phyloP scores from a whole-genome alignment of 2,329 filamentous ascomycete genomes.

The Dichotomopilus funicola region DNA sequence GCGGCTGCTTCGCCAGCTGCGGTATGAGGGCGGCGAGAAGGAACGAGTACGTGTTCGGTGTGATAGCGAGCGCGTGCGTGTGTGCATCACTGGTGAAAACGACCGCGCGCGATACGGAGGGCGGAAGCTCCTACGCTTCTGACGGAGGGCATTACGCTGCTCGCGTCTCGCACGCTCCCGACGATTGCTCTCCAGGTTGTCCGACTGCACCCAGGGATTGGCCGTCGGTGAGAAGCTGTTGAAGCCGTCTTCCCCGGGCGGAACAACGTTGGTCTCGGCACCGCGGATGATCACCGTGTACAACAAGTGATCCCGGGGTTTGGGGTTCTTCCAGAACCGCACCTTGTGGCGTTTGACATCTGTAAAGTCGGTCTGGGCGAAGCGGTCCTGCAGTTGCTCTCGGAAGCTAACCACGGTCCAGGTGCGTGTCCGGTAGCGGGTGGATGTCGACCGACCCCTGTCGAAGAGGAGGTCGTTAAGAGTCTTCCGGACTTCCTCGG shows the following conservation, averaged over 20 bases:
- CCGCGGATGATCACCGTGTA: conserved; percentile 25
- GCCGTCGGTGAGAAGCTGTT: conserved; percentile 2
- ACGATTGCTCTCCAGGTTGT: conserved; percentile 15
- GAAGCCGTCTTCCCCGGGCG: conserved; percentile 10
- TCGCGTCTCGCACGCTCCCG: conserved; percentile 8
- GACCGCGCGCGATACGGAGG: neutral
- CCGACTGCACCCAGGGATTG: conserved; percentile 24
- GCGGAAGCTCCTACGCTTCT: neutral
- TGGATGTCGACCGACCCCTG: conserved; percentile 19
- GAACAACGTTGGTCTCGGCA: conserved; percentile 16
- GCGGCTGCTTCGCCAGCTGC: neutral
- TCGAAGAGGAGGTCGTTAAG: conserved; percentile 22
- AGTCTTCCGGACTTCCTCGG: conserved; percentile 14
- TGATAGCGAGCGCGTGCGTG: no score
- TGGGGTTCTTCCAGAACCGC: conserved; percentile 23
- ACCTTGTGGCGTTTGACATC: conserved; percentile 22
- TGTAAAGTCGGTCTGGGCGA: conserved; percentile 15
- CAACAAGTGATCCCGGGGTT: conserved; percentile 8
- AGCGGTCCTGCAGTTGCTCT: conserved; percentile 23
- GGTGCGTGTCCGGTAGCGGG: conserved; percentile 20
- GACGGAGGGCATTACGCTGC: neutral
- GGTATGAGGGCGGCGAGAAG: neutral
- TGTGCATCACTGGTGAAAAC: conserved; percentile 6
- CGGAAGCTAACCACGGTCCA: conserved; percentile 26
- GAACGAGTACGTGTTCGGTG: neutral